These are phyloP conservation scores for Botrytis pseudocinerea DNA, from an alignment of 2,329 filamentous ascomycete species.

Conservation along the genomic window DNA sequence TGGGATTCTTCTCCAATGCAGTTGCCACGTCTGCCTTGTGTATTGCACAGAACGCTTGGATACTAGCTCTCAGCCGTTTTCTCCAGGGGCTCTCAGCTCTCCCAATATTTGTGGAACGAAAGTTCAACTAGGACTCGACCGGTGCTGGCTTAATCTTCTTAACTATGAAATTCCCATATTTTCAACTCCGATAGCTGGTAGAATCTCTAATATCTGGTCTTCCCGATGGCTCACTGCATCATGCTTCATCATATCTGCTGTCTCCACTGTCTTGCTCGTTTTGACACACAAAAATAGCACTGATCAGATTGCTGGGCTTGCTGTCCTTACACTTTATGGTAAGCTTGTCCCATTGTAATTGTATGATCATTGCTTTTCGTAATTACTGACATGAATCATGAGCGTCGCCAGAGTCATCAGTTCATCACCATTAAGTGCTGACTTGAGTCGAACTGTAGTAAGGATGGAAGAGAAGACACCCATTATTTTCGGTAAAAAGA, in stretches of 20 bases:
- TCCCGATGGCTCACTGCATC: conserved; percentile 59
- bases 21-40: conserved; percentile 61
- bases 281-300: conserved; percentile 59
- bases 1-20: conserved; percentile 50
- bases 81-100: conserved; percentile 47
- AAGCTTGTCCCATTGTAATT: background rate
- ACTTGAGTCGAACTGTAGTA: conserved; percentile 25
- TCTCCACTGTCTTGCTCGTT: conserved; percentile 62
- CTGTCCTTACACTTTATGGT: conserved; percentile 60
- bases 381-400: conserved; percentile 2
- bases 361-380: background rate
- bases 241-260: conserved; percentile 58
- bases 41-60: conserved; percentile 40
- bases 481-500: conserved; percentile 22
- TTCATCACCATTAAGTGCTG: conserved; percentile 24
- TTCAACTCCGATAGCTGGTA: conserved; percentile 56
- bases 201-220: conserved; percentile 52
- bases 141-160: conserved; percentile 60
- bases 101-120: conserved; percentile 53
- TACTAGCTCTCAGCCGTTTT: conserved; percentile 22
- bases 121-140: conserved; percentile 55
- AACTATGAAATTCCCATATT: conserved; percentile 58
- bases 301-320: conserved; percentile 63
- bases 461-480: conserved; percentile 24
- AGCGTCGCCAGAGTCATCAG: conserved; percentile 24